Percentiles rank a stretch among this genome's conserved stretches.
Evolutionary conservation across 495 filamentous ascomycete genomes (phyloP).

Genomic region (Neurospora sp.): DNA sequence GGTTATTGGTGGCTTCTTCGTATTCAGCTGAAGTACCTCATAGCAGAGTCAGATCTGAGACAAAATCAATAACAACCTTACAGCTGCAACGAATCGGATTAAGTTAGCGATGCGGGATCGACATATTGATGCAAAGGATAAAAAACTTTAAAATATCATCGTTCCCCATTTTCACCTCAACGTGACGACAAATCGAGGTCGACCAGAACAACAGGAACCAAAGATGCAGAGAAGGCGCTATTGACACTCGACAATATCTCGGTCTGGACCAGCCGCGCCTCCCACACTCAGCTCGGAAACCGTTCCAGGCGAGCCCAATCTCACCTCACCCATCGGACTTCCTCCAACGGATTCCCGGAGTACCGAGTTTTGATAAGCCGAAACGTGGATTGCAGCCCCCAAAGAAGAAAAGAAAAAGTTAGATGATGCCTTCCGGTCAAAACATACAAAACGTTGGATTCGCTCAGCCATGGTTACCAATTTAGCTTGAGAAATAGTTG

Average conservation of each 20-base stretch:
- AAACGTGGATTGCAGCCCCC: background rate
- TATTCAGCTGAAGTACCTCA: background rate
- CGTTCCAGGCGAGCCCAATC: background rate
- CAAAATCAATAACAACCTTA: background rate
- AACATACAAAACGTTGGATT: background rate
- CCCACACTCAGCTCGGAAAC: background rate
- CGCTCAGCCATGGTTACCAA: background rate
- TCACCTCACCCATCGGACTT: background rate
- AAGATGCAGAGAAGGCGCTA: background rate
- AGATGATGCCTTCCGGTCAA: background rate
- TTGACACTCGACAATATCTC: background rate
- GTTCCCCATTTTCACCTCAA: background rate
- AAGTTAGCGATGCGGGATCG: background rate
- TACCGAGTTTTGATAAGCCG: background rate
- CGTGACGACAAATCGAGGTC: background rate
- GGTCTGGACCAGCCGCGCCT: background rate
- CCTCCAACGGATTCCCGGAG: background rate
- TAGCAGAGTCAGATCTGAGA: background rate
- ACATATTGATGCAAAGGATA: background rate
- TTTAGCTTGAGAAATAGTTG: background rate
- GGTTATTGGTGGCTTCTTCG: background rate
- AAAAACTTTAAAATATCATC: background rate
- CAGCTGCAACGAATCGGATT: background rate
- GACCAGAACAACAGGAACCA: background rate
- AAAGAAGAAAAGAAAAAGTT: background rate